A percentile compares a stretch with the other conserved stretches of the same genome.
These are phyloP conservation scores for Ceratobasidium sp. DNA, from an alignment of 1,284 basidiomycete species.

Conservation along the genomic window DNA sequence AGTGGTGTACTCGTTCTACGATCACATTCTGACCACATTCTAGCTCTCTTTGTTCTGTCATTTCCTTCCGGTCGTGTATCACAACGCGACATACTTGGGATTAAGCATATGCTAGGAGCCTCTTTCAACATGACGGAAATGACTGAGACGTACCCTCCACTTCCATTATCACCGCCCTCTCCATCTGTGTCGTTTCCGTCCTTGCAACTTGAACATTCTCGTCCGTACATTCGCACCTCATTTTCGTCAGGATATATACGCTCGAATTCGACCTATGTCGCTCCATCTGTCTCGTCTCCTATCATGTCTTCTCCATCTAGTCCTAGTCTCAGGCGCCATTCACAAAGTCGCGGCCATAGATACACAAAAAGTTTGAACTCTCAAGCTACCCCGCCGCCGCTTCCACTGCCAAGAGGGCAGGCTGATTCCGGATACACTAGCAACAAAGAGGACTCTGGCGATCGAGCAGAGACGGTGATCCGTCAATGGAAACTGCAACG, in stretches of 20 bases:
- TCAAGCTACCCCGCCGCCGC: slow-evolving; percentile 37
- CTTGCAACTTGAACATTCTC: background rate
- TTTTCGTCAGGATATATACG: slow-evolving; percentile 37
- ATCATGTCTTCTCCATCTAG: slow-evolving; percentile 14
- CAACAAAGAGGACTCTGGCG: slow-evolving; percentile 23
- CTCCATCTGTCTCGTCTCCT: background rate
- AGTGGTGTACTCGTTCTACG: background rate
- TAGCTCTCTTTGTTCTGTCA: background rate
- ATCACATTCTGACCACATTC: slow-evolving; percentile 1
- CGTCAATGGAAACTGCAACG: slow-evolving; percentile 26
- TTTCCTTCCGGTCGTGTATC: slow-evolving; percentile 20
- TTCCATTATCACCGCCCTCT: slow-evolving; percentile 19
- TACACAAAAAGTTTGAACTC: slow-evolving; percentile 41
- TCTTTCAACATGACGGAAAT: slow-evolving; percentile 8
- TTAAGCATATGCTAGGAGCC: background rate
- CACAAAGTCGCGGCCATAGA: slow-evolving; percentile 44
- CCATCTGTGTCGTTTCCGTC: background rate
- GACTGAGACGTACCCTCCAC: slow-evolving; percentile 14
- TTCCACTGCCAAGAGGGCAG: slow-evolving; percentile 42
- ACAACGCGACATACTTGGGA: background rate
- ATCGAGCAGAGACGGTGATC: slow-evolving; percentile 24
- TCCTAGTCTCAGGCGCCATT: slow-evolving; percentile 32
- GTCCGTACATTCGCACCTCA: slow-evolving; percentile 28
- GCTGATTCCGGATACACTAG: slow-evolving; percentile 24
- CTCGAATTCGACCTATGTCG: background rate